Conservation (phyloP, 2,329 filamentous ascomycete genomes). For the Apiospora koreana region DNA sequence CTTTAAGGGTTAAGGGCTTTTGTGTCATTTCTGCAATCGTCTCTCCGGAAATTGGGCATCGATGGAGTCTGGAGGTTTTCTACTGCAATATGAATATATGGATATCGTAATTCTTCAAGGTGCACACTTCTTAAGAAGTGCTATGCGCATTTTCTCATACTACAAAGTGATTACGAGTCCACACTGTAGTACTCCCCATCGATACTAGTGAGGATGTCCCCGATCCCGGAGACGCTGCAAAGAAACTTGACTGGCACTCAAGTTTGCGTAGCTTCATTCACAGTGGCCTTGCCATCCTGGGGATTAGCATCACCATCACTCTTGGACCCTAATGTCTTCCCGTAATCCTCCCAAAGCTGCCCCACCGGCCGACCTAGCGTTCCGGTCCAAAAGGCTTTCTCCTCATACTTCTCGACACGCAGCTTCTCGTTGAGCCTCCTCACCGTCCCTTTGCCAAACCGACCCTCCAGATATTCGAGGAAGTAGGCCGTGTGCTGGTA, state of each 20-base stretch:
- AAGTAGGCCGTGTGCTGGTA: conserved; percentile 95
- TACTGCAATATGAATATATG: neutral
- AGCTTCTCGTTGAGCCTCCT: conserved; percentile 68
- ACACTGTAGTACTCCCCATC: neutral
- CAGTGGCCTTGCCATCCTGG: conserved; percentile 2
- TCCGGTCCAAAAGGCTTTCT: conserved; percentile 66
- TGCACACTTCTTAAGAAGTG: too few relatives aligned
- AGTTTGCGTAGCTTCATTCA: conserved; percentile 21
- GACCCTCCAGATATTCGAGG: conserved; percentile 77
- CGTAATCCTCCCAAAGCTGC: conserved; percentile 76
- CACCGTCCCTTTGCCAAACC: conserved; percentile 61
- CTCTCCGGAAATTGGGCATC: neutral
- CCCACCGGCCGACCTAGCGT: conserved; percentile 67
- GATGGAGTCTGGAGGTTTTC: neutral
- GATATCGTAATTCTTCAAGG: neutral
- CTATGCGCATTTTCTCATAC: neutral
- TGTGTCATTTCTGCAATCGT: conserved; percentile 1
- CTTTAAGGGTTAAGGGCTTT: neutral
- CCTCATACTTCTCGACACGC: conserved; percentile 62
- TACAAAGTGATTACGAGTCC: neutral
- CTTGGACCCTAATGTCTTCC: conserved; percentile 28
- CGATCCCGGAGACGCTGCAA: neutral
- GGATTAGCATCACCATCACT: conserved; percentile 16
- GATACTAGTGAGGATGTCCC: neutral
- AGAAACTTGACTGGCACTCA: neutral